Base-by-base conservation (phyloP, 1,284 basidiomycete genomes). In the Porogramme epimiltina region DNA sequence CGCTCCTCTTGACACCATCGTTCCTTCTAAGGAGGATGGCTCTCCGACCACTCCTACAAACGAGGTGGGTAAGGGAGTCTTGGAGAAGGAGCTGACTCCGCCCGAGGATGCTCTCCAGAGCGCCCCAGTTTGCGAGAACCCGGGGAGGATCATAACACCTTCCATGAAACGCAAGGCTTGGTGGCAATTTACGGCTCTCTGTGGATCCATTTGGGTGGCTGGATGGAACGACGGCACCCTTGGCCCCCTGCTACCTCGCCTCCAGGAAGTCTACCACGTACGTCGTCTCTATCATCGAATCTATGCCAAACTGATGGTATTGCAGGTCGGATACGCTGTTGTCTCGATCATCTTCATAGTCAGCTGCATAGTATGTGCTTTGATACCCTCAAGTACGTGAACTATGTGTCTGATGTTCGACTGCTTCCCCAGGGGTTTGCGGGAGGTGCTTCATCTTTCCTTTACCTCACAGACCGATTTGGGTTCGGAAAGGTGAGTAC, bases 221-320 rank as follows among this genome's bases (percentile, higher is more conserved):
- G 84, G 84, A 6, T 85, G 82, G 82, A 85, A 83, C 61, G 84
- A 85, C 61, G 78, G 78, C 2, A 76, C 77, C 13, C 77, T 78
- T n/a, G 84, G 83, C 0, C 82, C 84, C 3, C 66, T 86, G 16
- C 64, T 86, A 1, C 84, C 82, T n/a, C 70, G 72, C 2, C 76
- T 86, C 16, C 82, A 84, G 59, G 64, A 64, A 0, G 68, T 77
- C 48, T 86, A 85, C 59, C 60, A 74, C 49, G 78, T 79, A 61
- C 36, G 68, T 61, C 23, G 8, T n/a, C n/a, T 37, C 11, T 18
- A 33, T 36, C 25, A 28, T 44, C 45, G 23, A 39, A n/a, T n/a
- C n/a, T n/a, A n/a, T n/a, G n/a, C 15, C 38, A 34, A 41, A 36
- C 42, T 41, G n/a, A 31, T 31, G 28, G 28, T 31, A 9, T 9